A percentile compares a stretch with the other conserved stretches of the same genome.
Evolutionary conservation across 2,329 filamentous ascomycete genomes (phyloP).

Genomic region (Fusarium mangiferae): DNA sequence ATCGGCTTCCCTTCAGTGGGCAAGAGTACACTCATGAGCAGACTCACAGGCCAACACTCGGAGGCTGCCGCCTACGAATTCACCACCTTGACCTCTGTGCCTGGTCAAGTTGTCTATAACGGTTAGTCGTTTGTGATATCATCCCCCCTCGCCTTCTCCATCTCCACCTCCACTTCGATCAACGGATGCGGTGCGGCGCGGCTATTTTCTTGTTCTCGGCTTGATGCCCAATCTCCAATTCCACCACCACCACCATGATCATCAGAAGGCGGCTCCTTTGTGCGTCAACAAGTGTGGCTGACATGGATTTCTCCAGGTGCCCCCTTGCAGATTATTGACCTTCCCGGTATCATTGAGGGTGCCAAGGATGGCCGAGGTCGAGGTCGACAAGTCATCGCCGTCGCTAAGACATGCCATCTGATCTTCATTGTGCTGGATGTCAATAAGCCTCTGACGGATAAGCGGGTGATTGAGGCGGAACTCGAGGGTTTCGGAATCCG

Average conservation of each 20-base stretch:
- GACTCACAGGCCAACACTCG: constrained; percentile 93
- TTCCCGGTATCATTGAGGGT: constrained; percentile 98
- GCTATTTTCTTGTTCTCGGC: constrained; percentile 7
- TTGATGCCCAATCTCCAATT: constrained; percentile 31
- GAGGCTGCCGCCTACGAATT: constrained; percentile 98
- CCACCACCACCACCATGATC: background rate
- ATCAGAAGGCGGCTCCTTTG: constrained; percentile 8
- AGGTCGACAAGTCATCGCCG: constrained; percentile 97
- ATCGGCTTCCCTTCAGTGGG: constrained; percentile 98
- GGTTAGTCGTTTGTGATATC: constrained; percentile 56
- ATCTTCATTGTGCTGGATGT: constrained; percentile 99
- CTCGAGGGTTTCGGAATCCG: constrained; percentile 97
- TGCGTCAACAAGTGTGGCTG: constrained; percentile 30
- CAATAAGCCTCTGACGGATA: constrained; percentile 97
- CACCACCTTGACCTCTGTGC: constrained; percentile 96
- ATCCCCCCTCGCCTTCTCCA: background rate
- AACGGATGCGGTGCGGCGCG: background rate
- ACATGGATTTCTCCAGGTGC: constrained; percentile 64
- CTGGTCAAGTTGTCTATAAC: constrained; percentile 95
- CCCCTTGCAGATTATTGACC: constrained; percentile 97
- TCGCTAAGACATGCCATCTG: constrained; percentile 97
- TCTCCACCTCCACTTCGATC: constrained; percentile 9
- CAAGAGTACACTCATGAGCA: constrained; percentile 97
- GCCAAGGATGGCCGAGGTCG: constrained; percentile 98
- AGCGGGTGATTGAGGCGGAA: constrained; percentile 93